Percentiles rank a stretch among this genome's conserved stretches.
phyloP scores from a whole-genome alignment of 139 green algal species.

The Desmodesmus armatus region DNA sequence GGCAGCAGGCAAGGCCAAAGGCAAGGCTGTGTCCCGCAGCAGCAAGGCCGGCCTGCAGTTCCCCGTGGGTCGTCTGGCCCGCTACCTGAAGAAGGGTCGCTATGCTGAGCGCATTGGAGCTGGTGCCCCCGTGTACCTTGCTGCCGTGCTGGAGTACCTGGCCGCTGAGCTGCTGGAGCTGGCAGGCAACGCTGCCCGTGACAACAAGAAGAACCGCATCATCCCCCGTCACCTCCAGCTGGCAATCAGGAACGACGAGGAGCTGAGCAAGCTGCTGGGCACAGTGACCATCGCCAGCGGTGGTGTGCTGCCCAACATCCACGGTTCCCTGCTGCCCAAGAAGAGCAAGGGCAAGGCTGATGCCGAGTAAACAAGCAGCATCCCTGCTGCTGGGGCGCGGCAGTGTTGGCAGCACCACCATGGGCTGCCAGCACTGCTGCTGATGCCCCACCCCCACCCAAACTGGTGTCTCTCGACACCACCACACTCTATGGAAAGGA shows the following conservation, averaged over 20 bases:
- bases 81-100: too few species aligned
- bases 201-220: constrained; percentile 95
- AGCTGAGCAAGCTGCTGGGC: constrained; percentile 90
- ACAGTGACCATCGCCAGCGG: constrained; percentile 82
- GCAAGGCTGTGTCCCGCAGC: constrained; percentile 68
- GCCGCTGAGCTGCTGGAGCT: constrained; percentile 81
- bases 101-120: constrained; percentile 54
- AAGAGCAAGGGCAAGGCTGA: constrained; percentile 65
- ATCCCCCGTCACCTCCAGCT: constrained; percentile 89
- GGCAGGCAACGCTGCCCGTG: constrained; percentile 83
- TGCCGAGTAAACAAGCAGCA: constrained; percentile 2
- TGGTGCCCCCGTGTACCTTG: constrained; percentile 60
- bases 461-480: too few species aligned
- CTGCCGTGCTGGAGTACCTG: constrained; percentile 69
- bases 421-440: too few species aligned
- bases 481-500: too few species aligned
- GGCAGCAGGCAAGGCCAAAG: constrained; percentile 46
- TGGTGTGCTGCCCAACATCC: constrained; percentile 89
- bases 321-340: constrained; percentile 79
- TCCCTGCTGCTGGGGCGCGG: too few species aligned
- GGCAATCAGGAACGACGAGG: constrained; percentile 90
- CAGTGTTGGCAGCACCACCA: too few species aligned
- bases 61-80: too few species aligned
- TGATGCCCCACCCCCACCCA: too few species aligned
- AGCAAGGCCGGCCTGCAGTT: constrained; percentile 84